A percentile compares a stretch with the other conserved stretches of the same genome.
Evolutionary conservation across 345 rosid species (phyloP).

Genomic region (Syzygium jambos): DNA sequence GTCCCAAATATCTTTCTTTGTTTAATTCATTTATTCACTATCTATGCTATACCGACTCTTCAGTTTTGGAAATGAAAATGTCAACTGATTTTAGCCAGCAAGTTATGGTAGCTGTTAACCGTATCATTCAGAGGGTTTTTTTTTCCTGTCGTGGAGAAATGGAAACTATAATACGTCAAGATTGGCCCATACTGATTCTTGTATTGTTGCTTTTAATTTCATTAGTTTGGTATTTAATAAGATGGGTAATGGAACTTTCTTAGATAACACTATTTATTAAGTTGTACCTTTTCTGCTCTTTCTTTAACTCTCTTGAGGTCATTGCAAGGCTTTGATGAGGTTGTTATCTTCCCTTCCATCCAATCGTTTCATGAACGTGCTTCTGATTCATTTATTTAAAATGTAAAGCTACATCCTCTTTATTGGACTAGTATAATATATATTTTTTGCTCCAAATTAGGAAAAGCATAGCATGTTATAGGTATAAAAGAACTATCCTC

Average conservation of each 20-base stretch:
- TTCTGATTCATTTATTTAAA: neutral
- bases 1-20: neutral
- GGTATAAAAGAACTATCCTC: neutral
- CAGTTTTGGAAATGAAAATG: neutral
- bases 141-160: neutral
- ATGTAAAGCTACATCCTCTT: neutral
- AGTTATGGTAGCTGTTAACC: neutral
- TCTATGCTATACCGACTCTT: neutral
- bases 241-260: neutral
- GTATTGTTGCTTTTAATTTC: neutral
- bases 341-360: neutral
- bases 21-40: neutral
- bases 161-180: neutral
- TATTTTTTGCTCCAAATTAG: neutral
- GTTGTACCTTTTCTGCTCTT: neutral
- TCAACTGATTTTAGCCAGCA: neutral
- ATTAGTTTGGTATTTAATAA: neutral
- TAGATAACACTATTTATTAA: neutral
- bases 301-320: neutral
- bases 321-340: neutral
- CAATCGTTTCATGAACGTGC: neutral
- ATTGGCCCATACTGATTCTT: neutral
- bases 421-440: neutral
- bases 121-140: neutral
- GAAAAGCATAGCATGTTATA: neutral